Base-by-base conservation (phyloP, 75 land plant genomes). In the Cunninghamia lanceolata region DNA sequence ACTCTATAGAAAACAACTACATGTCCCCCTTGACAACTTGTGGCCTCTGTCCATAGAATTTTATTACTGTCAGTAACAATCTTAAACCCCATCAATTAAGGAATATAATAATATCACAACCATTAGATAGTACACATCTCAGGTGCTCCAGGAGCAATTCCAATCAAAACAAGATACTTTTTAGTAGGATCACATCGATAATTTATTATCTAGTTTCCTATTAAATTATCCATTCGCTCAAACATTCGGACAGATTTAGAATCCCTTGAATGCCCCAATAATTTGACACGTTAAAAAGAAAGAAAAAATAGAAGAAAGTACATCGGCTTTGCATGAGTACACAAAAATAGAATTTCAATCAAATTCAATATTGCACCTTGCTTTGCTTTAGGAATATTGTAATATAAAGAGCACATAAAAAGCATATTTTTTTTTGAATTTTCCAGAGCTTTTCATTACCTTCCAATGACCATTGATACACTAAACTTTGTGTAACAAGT, bases 1-100 rank as follows among this genome's bases (percentile, higher is more conserved):
- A 98, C 59, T 98, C 99, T 83, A 98, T 98, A 70, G 99, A 98
- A 86, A 94, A 98, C 40, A 98, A 93, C 86, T 98, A 98, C 99
- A 98, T 98, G 83, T 95, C 96, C 68, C 98, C 99, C 83, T 98
- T 98, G 32, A 98, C 99, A 42, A 98, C 90, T 91, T 98, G 98
- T 40, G 98, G 99, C 56, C 96, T 93, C 99, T 98, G 86, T 35
- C 86, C 59, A 38, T 52, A 77, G 59, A 46, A 36, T 82, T 36
- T 78, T 4, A 4, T 11, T 36, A 36, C 17, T 76, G 42, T 36
- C 19, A 76, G 19, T 16, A 75, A 8, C 38, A 13, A 35, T 4
- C 17, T 11, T 35, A 1, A 36, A 43, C n/a, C 5, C 52, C 13
- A 19, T 42, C 40, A 45, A 43, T 14, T 6, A 7, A 0, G 39